These are phyloP conservation scores for Hypoxylon sp. DNA, from an alignment of 2,329 filamentous ascomycete genomes.

Conservation along the genomic window DNA sequence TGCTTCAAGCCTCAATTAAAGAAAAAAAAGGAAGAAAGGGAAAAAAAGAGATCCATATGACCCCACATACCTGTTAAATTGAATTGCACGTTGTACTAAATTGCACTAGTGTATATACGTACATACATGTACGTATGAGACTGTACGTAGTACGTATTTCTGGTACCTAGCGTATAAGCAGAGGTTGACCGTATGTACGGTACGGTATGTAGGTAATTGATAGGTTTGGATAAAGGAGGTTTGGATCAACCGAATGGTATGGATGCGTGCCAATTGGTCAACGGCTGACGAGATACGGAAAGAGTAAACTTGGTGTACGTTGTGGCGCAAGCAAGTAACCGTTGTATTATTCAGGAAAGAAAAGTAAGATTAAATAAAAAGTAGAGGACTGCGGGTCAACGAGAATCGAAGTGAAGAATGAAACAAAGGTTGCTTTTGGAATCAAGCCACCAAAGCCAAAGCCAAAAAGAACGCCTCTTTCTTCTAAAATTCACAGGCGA, in stretches of 20 bases:
- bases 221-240: background rate
- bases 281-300: conserved; percentile 7
- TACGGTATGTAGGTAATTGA: conserved; percentile 14
- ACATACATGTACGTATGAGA: background rate
- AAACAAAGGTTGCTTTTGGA: conserved; percentile 15
- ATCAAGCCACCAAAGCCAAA: conserved; percentile 28
- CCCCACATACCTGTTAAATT: conserved; percentile 17
- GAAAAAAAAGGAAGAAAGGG: background rate
- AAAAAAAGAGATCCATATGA: background rate
- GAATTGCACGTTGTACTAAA: background rate
- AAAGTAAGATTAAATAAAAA: conserved; percentile 19
- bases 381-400: background rate
- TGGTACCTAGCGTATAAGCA: background rate
- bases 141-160: background rate
- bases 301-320: background rate
- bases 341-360: conserved; percentile 11
- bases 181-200: background rate
- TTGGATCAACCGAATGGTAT: background rate
- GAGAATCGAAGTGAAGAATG: conserved; percentile 16
- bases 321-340: conserved; percentile 22
- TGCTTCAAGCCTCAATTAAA: conserved; percentile 32
- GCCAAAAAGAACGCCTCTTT: conserved; percentile 28
- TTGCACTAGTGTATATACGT: background rate
- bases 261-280: conserved; percentile 24
- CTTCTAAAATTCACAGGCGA: conserved; percentile 41